phyloP scores from a whole-genome alignment of 352 stramenopile species.

The Pythium plurisporium region DNA sequence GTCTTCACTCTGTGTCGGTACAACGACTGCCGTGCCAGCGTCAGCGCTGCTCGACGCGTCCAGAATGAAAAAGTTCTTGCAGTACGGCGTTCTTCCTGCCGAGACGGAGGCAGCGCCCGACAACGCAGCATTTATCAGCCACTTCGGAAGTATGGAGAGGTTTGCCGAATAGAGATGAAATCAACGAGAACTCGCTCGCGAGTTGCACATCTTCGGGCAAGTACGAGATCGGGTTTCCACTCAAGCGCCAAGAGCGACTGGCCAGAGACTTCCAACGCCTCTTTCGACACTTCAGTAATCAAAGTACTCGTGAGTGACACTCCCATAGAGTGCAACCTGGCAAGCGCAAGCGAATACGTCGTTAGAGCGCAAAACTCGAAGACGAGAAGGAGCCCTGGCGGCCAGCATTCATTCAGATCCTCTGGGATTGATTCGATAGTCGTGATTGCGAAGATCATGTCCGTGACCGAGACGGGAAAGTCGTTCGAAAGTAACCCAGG shows the following conservation, averaged over 20 bases:
- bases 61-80: neutral
- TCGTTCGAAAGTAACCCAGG: neutral
- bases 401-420: slow-evolving; percentile 11
- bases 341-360: neutral
- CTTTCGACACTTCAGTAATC: neutral
- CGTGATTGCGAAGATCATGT: slow-evolving; percentile 9
- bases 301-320: neutral
- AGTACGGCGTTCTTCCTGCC: neutral
- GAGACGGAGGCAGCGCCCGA: neutral
- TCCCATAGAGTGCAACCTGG: neutral
- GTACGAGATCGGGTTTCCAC: neutral
- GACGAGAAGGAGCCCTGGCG: neutral
- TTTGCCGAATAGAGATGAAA: neutral
- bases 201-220: neutral
- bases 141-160: neutral
- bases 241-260: neutral
- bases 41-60: no score
- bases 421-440: slow-evolving; percentile 12
- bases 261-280: neutral
- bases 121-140: neutral
- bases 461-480: neutral
- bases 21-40: no score
- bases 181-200: neutral
- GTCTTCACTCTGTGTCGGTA: no score
- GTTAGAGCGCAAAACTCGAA: neutral